Conservation (phyloP, 495 filamentous ascomycete genomes). For the Xylaria longipes region DNA sequence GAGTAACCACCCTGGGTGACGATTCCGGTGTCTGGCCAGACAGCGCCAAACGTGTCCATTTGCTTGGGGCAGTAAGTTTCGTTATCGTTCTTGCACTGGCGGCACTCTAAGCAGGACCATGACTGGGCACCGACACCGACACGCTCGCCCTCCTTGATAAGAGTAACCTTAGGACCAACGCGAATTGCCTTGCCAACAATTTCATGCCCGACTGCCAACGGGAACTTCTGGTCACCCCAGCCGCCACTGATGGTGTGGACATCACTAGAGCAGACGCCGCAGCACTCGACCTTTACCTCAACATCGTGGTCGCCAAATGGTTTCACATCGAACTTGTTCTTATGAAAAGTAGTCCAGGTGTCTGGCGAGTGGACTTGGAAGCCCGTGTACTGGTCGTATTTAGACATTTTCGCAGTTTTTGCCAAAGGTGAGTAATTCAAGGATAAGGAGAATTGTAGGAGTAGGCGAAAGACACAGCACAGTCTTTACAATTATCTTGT, state of each 20-base stretch:
- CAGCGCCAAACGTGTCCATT: slow-evolving; percentile 62
- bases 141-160: slow-evolving; percentile 59
- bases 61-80: slow-evolving; percentile 64
- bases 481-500: slow-evolving; percentile 3
- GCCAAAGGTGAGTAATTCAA: background rate
- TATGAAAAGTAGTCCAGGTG: slow-evolving; percentile 60
- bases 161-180: slow-evolving; percentile 63
- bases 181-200: slow-evolving; percentile 57
- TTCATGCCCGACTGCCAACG: slow-evolving; percentile 60
- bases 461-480: background rate
- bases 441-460: background rate
- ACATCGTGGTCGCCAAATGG: slow-evolving; percentile 61
- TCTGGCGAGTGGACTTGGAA: slow-evolving; percentile 61
- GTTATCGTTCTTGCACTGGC: slow-evolving; percentile 64
- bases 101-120: slow-evolving; percentile 60
- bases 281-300: slow-evolving; percentile 51
- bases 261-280: slow-evolving; percentile 66
- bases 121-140: slow-evolving; percentile 66
- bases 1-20: slow-evolving; percentile 63
- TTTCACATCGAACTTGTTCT: slow-evolving; percentile 63
- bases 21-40: slow-evolving; percentile 60
- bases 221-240: slow-evolving; percentile 61
- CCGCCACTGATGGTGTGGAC: slow-evolving; percentile 62
- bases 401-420: slow-evolving; percentile 34
- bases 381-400: slow-evolving; percentile 49